Base-by-base conservation (phyloP, 2,329 filamentous ascomycete genomes). In the Paecilomyces sp. region DNA sequence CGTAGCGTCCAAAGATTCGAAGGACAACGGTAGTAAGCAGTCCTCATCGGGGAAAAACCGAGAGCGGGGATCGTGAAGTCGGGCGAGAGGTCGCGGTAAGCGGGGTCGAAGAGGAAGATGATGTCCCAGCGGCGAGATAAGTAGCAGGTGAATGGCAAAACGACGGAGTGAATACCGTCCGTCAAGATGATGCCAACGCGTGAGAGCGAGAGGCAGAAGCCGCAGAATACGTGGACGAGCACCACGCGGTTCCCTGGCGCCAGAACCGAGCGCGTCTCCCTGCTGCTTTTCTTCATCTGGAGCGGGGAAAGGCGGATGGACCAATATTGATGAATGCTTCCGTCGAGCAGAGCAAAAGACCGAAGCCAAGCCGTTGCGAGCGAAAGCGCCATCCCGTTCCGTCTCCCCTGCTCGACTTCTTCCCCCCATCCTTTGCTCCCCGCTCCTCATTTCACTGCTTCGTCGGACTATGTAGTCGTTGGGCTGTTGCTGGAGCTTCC, bases 381-480 rank as follows among this genome's bases (percentile, higher is more conserved):
- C 57, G 15, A 60, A 60, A 61, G 58, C 61, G 66, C 63, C 63
- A 62, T 61, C 61, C 63, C 63, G 63, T 66, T 68, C 67, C 66
- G 61, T 66, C 65, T 62, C 63, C 25, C 41, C 58, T 65, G 61
- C 60, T 66, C 65, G 61, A 47, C 62, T 62, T 64, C 55, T 64
- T 64, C 61, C 62, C 60, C 68, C 63, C 66, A 67, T 64, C 67
- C 65, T 62, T 63, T 64, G 65, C 65, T 70, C 64, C 68, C 68
- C 66, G 69, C 63, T 68, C 66, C 68, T 74, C 70, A 15, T 36
- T 59, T 62, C 62, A 62, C 66, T 65, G 63, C 69, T 68, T 67
- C 65, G 64, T 58, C 69, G 64, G 68, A 75, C 70, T 75, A 76
- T 76, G 74, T 76, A 75, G 74, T 70, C 70, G 64, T 69, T 65